These are phyloP conservation scores for Epicoccum sorghinum DNA, from an alignment of 2,329 filamentous ascomycete genomes.

Conservation along the genomic window DNA sequence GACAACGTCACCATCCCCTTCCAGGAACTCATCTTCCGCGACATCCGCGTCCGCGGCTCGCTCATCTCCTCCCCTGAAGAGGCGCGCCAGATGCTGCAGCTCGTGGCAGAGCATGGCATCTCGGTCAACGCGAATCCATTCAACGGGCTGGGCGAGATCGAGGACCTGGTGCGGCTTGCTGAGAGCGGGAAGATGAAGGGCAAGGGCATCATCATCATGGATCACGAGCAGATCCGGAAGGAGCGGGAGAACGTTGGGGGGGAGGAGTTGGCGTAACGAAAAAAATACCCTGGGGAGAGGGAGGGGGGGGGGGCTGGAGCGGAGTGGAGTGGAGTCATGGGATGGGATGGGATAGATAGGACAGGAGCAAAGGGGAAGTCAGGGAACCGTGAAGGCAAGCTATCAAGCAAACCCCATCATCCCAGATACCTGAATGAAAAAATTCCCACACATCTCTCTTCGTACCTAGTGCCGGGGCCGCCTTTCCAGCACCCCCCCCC, in stretches of 20 bases:
- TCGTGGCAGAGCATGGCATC: constrained; percentile 55
- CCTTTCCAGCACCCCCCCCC: too few species aligned
- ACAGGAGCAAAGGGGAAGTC: too few species aligned
- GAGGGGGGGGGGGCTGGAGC: too few species aligned
- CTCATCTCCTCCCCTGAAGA: constrained; percentile 53
- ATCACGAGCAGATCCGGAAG: constrained; percentile 54
- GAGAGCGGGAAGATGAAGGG: constrained; percentile 61
- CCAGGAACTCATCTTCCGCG: constrained; percentile 59
- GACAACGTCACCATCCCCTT: constrained; percentile 44
- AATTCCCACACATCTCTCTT: too few species aligned
- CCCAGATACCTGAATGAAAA: too few species aligned
- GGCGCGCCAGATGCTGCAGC: constrained; percentile 55
- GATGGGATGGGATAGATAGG: too few species aligned
- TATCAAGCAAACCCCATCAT: too few species aligned
- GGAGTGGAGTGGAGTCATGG: too few species aligned
- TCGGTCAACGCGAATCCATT: constrained; percentile 60
- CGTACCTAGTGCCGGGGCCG: too few species aligned
- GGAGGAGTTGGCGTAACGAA: not conserved
- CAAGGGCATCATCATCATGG: constrained; percentile 62
- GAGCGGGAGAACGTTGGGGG: constrained; percentile 21
- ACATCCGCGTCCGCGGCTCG: constrained; percentile 58
- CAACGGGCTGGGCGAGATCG: constrained; percentile 59
- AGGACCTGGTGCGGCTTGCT: constrained; percentile 57
- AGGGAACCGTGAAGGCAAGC: too few species aligned
- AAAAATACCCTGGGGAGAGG: too few species aligned